Base-by-base conservation (phyloP, 2,329 filamentous ascomycete species). In the Dactylellina leptospora region DNA sequence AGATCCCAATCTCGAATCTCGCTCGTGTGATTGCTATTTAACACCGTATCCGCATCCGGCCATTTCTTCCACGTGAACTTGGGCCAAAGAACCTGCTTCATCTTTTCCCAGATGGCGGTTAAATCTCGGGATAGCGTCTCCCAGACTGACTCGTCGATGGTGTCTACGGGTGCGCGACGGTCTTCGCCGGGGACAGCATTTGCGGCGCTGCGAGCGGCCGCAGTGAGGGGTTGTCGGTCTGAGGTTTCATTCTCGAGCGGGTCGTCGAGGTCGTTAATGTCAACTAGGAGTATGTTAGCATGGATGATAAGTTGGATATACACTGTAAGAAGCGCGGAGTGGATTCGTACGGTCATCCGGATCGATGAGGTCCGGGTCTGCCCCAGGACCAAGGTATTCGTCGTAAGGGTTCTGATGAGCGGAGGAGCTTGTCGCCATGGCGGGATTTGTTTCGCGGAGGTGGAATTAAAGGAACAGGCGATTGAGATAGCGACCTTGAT, bases 101-200 rank as follows among this genome's bases (percentile, higher is more conserved):
- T 92, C 85, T 99, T 99, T 82, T 91, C 90, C 93, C 95, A 97
- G 33, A 97, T 92, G 23, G 92, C 95, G 5, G 93, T 82, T 75
- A 99, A 82, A 80, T 99, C 95, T 76, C 95, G 89, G 56, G 90
- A 91, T 72, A 99, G 84, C n/a, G 95, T 99, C 44, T 93, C 91
- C 95, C 95, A 99, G 40, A 99, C 95, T 1, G 88, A 89, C 82
- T 99, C 95, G 80, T 99, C 95, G 80, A 99, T 96, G 47, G 95
- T 99, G 82, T 96, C 96, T 75, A 89, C 88, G 5, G 92, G 87
- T 13, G 95, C 93, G 74, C 90, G 86, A 60, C 95, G 90, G 82
- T 99, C 95, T 81, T 97, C 93, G 75, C 95, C 95, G 1, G 90
- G 89, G 18, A 73, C 69, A 30, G 69, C 69, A 27, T 73, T 73